Conservation (phyloP, 805 yeast genomes). For the Ogataea pilisensis region DNA sequence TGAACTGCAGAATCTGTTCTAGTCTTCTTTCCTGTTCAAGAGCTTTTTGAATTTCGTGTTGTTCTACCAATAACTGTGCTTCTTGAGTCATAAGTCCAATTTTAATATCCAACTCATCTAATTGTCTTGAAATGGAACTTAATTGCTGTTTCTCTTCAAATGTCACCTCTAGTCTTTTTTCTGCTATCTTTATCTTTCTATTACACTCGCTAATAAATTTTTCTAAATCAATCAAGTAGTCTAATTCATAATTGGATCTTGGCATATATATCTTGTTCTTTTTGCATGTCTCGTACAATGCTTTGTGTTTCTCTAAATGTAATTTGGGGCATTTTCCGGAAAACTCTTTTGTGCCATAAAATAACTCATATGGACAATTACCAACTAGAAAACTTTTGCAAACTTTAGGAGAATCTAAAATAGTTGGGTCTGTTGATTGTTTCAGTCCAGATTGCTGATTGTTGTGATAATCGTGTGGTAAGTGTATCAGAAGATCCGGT, state of each 20-base stretch:
- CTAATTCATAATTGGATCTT: slow-evolving; percentile 40
- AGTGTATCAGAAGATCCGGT: slow-evolving; percentile 38
- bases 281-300: slow-evolving; percentile 57
- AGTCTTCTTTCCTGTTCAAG: slow-evolving; percentile 45
- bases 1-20: slow-evolving; percentile 40
- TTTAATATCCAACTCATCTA: slow-evolving; percentile 58
- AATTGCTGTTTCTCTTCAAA: slow-evolving; percentile 46
- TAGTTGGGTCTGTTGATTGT: slow-evolving; percentile 21
- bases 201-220: slow-evolving; percentile 64
- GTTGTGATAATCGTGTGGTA: slow-evolving; percentile 28
- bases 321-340: slow-evolving; percentile 74
- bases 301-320: slow-evolving; percentile 69
- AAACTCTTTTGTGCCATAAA: slow-evolving; percentile 77
- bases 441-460: slow-evolving; percentile 1
- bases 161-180: slow-evolving; percentile 63
- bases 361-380: slow-evolving; percentile 79
- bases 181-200: slow-evolving; percentile 56
- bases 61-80: slow-evolving; percentile 46
- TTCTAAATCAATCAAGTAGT: slow-evolving; percentile 42
- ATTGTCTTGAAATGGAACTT: slow-evolving; percentile 36
- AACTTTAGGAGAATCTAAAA: slow-evolving; percentile 52
- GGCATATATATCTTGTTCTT: slow-evolving; percentile 35
- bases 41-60: slow-evolving; percentile 48
- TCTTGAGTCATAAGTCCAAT: slow-evolving; percentile 69
- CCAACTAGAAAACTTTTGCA: slow-evolving; percentile 85